These are phyloP conservation scores for Boletus tylopilopsis DNA, from an alignment of 768 basidiomycete species.

Conservation along the genomic window DNA sequence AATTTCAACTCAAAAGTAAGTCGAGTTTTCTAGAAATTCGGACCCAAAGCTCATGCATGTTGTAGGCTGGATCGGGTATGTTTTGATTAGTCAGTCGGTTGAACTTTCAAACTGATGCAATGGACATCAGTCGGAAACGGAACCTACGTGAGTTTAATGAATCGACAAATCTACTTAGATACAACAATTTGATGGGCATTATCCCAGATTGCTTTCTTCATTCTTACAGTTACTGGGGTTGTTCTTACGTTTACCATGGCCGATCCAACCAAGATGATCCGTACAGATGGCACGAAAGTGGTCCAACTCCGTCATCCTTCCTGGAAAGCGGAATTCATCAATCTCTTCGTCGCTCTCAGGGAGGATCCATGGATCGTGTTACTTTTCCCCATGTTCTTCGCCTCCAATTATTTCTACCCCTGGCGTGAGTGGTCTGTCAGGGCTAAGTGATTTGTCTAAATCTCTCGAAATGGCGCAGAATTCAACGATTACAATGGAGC, in stretches of 20 bases:
- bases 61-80: conserved; percentile 30
- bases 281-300: conserved; percentile 71
- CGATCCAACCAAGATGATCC: conserved; percentile 67
- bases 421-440: conserved; percentile 53
- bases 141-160: conserved; percentile 68
- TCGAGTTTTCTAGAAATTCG: background rate
- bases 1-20: conserved; percentile 62
- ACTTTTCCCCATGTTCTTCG: conserved; percentile 83
- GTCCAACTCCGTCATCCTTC: conserved; percentile 58
- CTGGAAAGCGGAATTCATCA: conserved; percentile 71
- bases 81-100: background rate
- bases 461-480: conserved; percentile 39
- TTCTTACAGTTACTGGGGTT: conserved; percentile 67
- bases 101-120: background rate
- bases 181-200: background rate
- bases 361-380: conserved; percentile 71
- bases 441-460: background rate
- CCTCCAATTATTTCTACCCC: conserved; percentile 82
- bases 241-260: conserved; percentile 64
- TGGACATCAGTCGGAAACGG: conserved; percentile 55
- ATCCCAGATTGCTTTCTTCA: conserved; percentile 68
- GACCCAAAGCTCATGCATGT: background rate
- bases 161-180: background rate
- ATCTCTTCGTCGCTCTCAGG: conserved; percentile 61
- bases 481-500: conserved; percentile 80